phyloP scores from a whole-genome alignment of 2,329 filamentous ascomycete species.

The Phialophora tarda region DNA sequence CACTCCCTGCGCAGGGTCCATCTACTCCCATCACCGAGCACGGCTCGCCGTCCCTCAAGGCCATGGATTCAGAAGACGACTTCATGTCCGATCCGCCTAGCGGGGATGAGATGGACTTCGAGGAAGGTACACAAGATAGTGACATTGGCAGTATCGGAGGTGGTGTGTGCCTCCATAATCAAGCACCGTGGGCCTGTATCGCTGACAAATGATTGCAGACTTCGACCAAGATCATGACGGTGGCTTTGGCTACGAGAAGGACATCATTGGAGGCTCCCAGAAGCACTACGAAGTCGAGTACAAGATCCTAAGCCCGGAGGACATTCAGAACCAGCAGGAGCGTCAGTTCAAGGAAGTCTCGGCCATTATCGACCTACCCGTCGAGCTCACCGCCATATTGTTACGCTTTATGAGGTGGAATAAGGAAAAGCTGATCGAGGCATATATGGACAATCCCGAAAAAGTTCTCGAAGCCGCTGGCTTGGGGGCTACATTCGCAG shows the following conservation, averaged over 20 bases:
- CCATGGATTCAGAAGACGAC: conserved; percentile 95
- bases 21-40: conserved; percentile 59
- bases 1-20: conserved; percentile 38
- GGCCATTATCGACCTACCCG: conserved; percentile 84
- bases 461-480: conserved; percentile 84
- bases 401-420: conserved; percentile 93
- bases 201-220: conserved; percentile 50
- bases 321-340: conserved; percentile 85
- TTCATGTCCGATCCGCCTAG: conserved; percentile 85
- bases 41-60: conserved; percentile 50
- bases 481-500: conserved; percentile 68
- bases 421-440: conserved; percentile 90
- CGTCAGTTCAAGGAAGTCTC: conserved; percentile 88
- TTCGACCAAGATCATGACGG: conserved; percentile 64
- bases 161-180: conserved; percentile 27
- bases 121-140: conserved; percentile 71
- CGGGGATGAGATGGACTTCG: conserved; percentile 71
- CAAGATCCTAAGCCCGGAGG: conserved; percentile 76
- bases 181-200: not conserved
- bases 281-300: conserved; percentile 83
- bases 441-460: conserved; percentile 89
- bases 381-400: conserved; percentile 88
- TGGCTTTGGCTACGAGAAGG: conserved; percentile 70
- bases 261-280: conserved; percentile 72
- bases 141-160: conserved; percentile 59